Evolutionary conservation across 1,284 basidiomycete genomes (phyloP), one percentile per base, ranked within the genome.

Genomic region (Leccinum subfulvum): DNA sequence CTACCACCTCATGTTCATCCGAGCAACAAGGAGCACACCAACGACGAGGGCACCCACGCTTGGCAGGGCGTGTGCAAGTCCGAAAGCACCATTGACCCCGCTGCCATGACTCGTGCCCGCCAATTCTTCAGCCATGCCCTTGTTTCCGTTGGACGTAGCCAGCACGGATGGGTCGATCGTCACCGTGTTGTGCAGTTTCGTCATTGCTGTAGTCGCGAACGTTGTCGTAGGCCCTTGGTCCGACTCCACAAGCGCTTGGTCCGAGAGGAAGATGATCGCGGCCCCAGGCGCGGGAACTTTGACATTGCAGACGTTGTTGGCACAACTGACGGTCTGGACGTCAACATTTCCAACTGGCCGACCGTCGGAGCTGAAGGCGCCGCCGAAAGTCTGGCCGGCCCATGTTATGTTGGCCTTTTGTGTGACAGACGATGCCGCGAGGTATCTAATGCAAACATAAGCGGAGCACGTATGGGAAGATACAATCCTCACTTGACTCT

Each of bases 381-480:
- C 77, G 16, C 90, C 90, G 63, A 91, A 84, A 0, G 88, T 91
- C 76, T 85, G 86, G 2, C 82, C 82, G 30, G 83, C 86, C 90
- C 91, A 94, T 1, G 86, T 89, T 68, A 90, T 86, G 73, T 90
- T 88, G 65, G 79, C 80, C 69, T 89, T 90, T 65, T 85, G 82
- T 5, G 83, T 77, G 2, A 91, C 86, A 1, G 80, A 82, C 1
- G 74, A 69, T 13, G 87, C 82, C 4, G 73, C 65, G 37, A 89
- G 78, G 68, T 86, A 84, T 68, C 82, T 85, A 59, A 70, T 53
- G 14, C 37, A 23, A 21, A 61, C 56, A 53, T 64, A 35, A 67
- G 44, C 59, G 28, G 33, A 47, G 51, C 10, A 21, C 16, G 4
- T 30, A 37, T 23, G 54, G 37, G 60, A 35, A 8, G 33, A 39